Base-by-base conservation (phyloP, 768 basidiomycete genomes). In the Leucogyrophana mollusca region DNA sequence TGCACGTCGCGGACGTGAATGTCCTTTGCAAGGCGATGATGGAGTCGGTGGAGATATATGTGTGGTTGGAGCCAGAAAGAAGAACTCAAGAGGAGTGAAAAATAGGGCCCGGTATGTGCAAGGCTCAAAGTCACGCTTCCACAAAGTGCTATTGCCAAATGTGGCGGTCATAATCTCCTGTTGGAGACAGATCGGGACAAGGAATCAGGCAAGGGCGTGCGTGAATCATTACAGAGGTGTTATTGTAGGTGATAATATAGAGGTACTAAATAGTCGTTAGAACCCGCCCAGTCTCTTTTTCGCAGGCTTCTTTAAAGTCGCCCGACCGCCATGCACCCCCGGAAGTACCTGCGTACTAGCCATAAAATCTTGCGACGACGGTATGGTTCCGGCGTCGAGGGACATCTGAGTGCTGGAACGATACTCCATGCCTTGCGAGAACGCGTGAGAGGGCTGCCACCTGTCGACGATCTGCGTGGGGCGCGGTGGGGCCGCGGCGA, bases 251-350 rank as follows among this genome's bases (percentile, higher is more conserved):
- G n/a, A n/a, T n/a, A n/a, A n/a, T n/a, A n/a, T n/a, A n/a, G 38
- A 21, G 52, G 35, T 30, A 41, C n/a, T 24, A 37, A 40, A 8
- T 16, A 34, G 16, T 18, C 16, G 42, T 77, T 64, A 91, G 60
- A 92, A 91, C 7, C 90, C 90, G 9, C 85, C 87, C 34, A 89
- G 35, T 18, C 88, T 72, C 65, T 85, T 90, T 71, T 83, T 88
- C 17, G 52, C 60, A 21, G 64, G 46, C 59, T 81, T 85, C 68
- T 82, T 87, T 4, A 56, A 54, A 13, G 49, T 47, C 20, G 73
- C 74, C 33, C 85, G 74, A 18, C 85, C 86, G 25, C 88, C 89
- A 64, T 81, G 80, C 0, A 73, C 78, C 2, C 90, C 89, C 4
- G 88, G 79, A 9, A 88, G 61, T 6, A 83, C 65, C 59, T 92